These are phyloP conservation scores for Quercus variabilis DNA, from an alignment of 306 rosid genomes.

Conservation along the genomic window DNA sequence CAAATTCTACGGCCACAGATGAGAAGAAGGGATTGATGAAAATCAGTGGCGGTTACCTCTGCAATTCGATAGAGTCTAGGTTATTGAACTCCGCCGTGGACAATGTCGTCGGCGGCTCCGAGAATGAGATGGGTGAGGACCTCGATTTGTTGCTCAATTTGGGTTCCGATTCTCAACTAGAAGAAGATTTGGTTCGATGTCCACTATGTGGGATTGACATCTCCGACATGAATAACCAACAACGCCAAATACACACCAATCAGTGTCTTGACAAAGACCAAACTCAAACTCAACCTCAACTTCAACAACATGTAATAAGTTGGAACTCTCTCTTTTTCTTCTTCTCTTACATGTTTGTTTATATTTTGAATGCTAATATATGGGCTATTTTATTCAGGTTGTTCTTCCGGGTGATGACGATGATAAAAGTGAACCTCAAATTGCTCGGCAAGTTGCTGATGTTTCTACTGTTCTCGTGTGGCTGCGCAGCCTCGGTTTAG, in stretches of 20 bases:
- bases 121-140: constrained; percentile 35
- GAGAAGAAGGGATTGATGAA: constrained; percentile 22
- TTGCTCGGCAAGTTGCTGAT: constrained; percentile 17
- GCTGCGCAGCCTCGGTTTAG: constrained; percentile 61
- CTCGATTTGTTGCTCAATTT: constrained; percentile 55
- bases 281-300: constrained; percentile 28
- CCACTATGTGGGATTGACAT: constrained; percentile 78
- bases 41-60: constrained; percentile 29
- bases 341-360: not conserved
- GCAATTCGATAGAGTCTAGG: constrained; percentile 73
- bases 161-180: constrained; percentile 19
- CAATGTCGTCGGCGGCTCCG: not conserved
- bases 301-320: constrained; percentile 28
- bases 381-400: constrained; percentile 34
- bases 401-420: constrained; percentile 15
- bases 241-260: constrained; percentile 67
- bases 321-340: not conserved
- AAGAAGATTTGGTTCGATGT: constrained; percentile 38
- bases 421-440: constrained; percentile 34
- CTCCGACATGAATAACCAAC: constrained; percentile 52
- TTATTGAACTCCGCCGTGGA: constrained; percentile 32
- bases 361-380: not conserved
- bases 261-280: constrained; percentile 61
- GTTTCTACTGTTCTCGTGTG: constrained; percentile 55
- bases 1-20: constrained; percentile 1